Conservation (phyloP, 352 stramenopile genomes). For the Phytophthora citrophthora region DNA sequence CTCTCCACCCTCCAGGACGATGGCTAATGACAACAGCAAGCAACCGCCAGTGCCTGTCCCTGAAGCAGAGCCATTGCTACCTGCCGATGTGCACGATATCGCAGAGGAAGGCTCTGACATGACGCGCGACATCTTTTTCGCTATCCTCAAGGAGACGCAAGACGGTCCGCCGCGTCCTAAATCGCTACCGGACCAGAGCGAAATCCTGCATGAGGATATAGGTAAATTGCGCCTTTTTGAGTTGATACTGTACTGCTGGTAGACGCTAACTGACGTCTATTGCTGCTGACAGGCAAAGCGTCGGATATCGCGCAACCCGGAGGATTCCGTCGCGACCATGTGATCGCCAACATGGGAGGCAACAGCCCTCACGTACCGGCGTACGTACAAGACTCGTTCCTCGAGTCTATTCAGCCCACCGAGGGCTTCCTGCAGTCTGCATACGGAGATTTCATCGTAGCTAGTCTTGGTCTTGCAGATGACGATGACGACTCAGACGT, state of each 20-base stretch:
- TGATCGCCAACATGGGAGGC: constrained; percentile 47
- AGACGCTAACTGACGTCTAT: not conserved
- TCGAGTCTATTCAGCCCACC: constrained; percentile 52
- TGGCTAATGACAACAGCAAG: constrained; percentile 18
- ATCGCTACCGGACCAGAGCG: constrained; percentile 60
- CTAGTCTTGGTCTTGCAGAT: constrained; percentile 52
- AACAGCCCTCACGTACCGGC: constrained; percentile 37
- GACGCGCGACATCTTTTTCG: constrained; percentile 73
- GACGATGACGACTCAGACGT: constrained; percentile 51
- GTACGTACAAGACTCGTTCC: constrained; percentile 60
- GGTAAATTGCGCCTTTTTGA: constrained; percentile 17
- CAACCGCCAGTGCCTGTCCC: constrained; percentile 1
- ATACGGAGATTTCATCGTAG: constrained; percentile 64
- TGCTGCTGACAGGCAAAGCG: constrained; percentile 41
- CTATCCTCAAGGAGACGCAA: constrained; percentile 61
- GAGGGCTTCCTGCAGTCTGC: constrained; percentile 46
- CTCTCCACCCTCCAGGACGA: not conserved
- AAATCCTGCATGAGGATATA: constrained; percentile 65
- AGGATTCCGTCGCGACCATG: constrained; percentile 62
- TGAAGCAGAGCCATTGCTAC: constrained; percentile 34
- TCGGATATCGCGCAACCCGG: constrained; percentile 61
- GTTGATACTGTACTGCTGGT: not conserved
- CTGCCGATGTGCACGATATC: constrained; percentile 58
- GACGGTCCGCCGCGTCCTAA: constrained; percentile 45
- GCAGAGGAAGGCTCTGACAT: constrained; percentile 67